phyloP scores from a whole-genome alignment of 805 yeast genomes.

The Nematodospora valgi region DNA sequence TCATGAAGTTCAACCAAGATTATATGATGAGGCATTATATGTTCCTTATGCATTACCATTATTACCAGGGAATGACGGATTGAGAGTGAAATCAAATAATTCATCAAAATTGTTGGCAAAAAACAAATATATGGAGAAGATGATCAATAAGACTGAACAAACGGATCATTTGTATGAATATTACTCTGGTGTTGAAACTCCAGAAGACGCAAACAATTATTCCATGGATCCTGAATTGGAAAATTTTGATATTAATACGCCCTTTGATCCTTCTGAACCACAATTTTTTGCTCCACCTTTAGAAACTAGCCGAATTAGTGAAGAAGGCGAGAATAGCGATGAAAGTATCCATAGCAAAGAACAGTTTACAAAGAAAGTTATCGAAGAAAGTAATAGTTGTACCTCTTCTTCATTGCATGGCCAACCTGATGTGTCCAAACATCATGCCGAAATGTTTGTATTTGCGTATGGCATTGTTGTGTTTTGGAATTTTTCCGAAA shows the following conservation, averaged over 20 bases:
- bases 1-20: conserved; percentile 82
- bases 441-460: conserved; percentile 82
- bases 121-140: conserved; percentile 61
- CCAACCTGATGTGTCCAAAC: conserved; percentile 47
- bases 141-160: conserved; percentile 78
- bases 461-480: conserved; percentile 95
- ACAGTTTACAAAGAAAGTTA: neutral
- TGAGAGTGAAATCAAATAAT: conserved; percentile 68
- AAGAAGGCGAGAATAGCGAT: conserved; percentile 10
- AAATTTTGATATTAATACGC: conserved; percentile 39
- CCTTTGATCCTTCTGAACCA: conserved; percentile 91
- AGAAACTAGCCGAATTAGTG: conserved; percentile 17
- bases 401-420: conserved; percentile 3
- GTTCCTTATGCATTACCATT: conserved; percentile 87
- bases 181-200: conserved; percentile 73
- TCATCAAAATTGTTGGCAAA: conserved; percentile 42
- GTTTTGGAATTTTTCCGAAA: conserved; percentile 93
- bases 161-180: conserved; percentile 91
- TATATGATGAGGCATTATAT: conserved; percentile 90
- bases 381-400: conserved; percentile 1
- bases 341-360: neutral
- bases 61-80: conserved; percentile 79
- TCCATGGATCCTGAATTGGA: conserved; percentile 44
- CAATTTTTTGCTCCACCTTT: conserved; percentile 67
- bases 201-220: conserved; percentile 51